Percentiles rank a stretch among this genome's conserved stretches.
These are phyloP conservation scores for Petunia axillaris DNA, from an alignment of 257 asterid species.

Conservation along the genomic window DNA sequence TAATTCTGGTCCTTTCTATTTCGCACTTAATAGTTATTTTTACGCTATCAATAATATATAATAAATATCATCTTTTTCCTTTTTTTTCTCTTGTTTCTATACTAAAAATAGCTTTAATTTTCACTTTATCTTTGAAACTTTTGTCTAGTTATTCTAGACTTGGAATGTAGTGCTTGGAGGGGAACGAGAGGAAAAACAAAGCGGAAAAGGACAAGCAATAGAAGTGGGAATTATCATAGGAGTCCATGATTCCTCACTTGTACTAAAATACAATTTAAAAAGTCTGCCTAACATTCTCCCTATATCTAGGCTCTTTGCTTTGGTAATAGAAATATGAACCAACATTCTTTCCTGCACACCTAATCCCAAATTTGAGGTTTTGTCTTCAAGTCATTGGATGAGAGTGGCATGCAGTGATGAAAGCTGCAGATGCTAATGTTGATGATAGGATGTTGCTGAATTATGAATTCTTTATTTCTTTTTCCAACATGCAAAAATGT, in stretches of 20 bases:
- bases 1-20: neutral
- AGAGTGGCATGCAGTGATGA: constrained; percentile 44
- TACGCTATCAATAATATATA: neutral
- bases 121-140: neutral
- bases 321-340: constrained; percentile 24
- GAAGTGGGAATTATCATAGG: constrained; percentile 69
- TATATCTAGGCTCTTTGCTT: constrained; percentile 32
- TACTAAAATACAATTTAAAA: constrained; percentile 36
- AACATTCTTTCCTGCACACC: constrained; percentile 30
- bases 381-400: constrained; percentile 45
- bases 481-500: neutral
- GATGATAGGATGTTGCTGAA: neutral
- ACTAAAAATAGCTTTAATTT: constrained; percentile 19
- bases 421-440: constrained; percentile 38
- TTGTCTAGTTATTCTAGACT: constrained; percentile 35
- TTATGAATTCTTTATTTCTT: constrained; percentile 2
- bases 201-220: constrained; percentile 62
- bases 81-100: neutral
- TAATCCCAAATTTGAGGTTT: constrained; percentile 29
- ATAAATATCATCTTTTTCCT: neutral
- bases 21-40: neutral
- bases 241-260: constrained; percentile 52
- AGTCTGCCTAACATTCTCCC: constrained; percentile 54
- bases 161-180: constrained; percentile 59
- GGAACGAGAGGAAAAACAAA: constrained; percentile 21